Percentiles rank a stretch among this genome's conserved stretches.
phyloP scores from a whole-genome alignment of 2,329 filamentous ascomycete species.

The Ophiostoma ulmi region DNA sequence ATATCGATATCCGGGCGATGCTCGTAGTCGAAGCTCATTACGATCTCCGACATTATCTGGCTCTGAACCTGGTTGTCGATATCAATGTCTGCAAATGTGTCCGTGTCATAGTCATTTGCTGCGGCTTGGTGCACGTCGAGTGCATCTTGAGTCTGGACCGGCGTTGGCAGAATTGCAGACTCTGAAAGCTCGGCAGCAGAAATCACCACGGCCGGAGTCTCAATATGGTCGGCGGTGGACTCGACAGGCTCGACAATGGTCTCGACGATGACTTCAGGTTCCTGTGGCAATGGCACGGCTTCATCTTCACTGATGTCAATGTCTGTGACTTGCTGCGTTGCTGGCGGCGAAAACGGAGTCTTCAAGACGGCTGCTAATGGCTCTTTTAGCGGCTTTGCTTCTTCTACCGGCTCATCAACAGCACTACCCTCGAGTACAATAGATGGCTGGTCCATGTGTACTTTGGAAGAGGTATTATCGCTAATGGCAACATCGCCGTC shows the following conservation, averaged over 20 bases:
- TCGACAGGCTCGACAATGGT: neutral
- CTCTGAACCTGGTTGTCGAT: constrained; percentile 25
- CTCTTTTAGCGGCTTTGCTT: neutral
- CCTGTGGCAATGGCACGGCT: neutral
- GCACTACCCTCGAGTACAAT: neutral
- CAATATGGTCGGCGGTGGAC: neutral
- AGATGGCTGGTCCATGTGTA: neutral
- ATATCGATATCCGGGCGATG: constrained; percentile 21
- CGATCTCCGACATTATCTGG: constrained; percentile 27
- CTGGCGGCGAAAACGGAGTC: neutral
- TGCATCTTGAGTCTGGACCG: constrained; percentile 22
- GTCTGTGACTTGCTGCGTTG: neutral
- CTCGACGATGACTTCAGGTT: neutral
- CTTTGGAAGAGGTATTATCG: neutral
- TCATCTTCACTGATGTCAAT: neutral
- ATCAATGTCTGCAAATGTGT: constrained; percentile 14
- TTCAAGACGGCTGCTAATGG: neutral
- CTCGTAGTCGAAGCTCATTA: constrained; percentile 25
- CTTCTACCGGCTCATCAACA: neutral
- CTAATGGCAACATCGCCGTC: neutral
- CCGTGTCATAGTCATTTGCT: neutral
- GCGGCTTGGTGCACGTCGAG: neutral
- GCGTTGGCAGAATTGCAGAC: constrained; percentile 18
- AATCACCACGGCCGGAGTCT: no score
- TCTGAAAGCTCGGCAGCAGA: neutral